Evolutionary conservation across 805 yeast species (phyloP).

Genomic region (Ogataea kodamae): DNA sequence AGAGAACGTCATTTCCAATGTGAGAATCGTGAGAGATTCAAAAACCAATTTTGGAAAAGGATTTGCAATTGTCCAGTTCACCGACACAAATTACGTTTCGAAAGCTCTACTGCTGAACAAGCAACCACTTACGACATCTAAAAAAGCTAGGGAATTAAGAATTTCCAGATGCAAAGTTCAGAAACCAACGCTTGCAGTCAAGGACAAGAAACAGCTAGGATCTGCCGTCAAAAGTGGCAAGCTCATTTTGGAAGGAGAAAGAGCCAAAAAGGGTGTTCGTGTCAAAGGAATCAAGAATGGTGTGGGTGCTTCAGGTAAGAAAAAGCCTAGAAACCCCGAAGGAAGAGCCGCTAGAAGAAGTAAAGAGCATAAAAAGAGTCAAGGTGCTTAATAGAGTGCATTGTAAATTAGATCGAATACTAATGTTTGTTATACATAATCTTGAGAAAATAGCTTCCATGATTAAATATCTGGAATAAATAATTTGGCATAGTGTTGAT

Average conservation of each 20-base stretch:
- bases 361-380: conserved; percentile 31
- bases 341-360: conserved; percentile 49
- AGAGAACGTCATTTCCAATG: conserved; percentile 63
- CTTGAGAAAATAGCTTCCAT: background rate
- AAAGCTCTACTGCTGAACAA: conserved; percentile 79
- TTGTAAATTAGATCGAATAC: conserved; percentile 7
- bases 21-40: conserved; percentile 85
- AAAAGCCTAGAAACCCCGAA: conserved; percentile 58
- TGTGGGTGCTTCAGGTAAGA: conserved; percentile 37
- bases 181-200: conserved; percentile 2
- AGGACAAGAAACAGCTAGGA: conserved; percentile 63
- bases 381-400: conserved; percentile 3
- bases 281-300: conserved; percentile 61
- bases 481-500: conserved; percentile 7
- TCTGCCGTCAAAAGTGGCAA: conserved; percentile 74
- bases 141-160: conserved; percentile 61
- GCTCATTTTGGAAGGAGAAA: conserved; percentile 63
- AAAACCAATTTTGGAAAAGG: conserved; percentile 97
- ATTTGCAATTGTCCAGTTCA: conserved; percentile 91
- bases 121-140: conserved; percentile 45
- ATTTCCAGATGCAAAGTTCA: conserved; percentile 62
- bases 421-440: background rate
- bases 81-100: conserved; percentile 65
- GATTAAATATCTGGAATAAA: conserved; percentile 3
- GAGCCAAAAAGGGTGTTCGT: conserved; percentile 68